Evolutionary conservation across 148 eudicot genomes (phyloP), one percentile per base, ranked within the genome.

Genomic region (Tetragonia tetragonoides): DNA sequence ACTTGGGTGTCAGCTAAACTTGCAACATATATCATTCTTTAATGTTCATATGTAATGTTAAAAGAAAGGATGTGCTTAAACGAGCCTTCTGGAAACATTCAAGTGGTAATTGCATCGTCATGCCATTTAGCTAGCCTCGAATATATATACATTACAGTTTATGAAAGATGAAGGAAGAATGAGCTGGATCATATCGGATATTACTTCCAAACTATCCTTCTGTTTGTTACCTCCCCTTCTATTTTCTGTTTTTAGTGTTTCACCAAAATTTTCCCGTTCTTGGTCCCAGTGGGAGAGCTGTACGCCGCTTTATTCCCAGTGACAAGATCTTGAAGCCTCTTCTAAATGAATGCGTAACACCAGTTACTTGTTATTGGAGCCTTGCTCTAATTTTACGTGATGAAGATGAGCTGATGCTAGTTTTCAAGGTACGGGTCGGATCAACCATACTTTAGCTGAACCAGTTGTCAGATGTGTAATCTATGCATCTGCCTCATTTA

Each of bases 281-380:
- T 78, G 28, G 57, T 81, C 38, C 76, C 57, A 95, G 99, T 86
- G 97, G 97, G 81, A 87, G 84, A 81, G 87, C 74, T 75, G 68
- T 81, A 21, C 87, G 90, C 46, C 86, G 79, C 59, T 95, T 95
- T 87, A 87, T 93, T 49, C 97, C 99, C 14, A 77, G 81, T 59
- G 90, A 85, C 88, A 87, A 90, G 84, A 95, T 95, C 72, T 76
- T 95, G 88, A 93, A 89, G 83, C 90, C 97, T 68, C 89, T 95
- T 74, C 84, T 93, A 68, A 91, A 83, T 66, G 99, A 95, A 84
- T 93, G 94, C 77, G 94, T 95, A 68, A 95, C 97, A 40, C 99
- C 97, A 38, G 88, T 92, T 77, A 95, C 99, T 51, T 95, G 99
- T 81, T 95, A 88, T 80, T 93, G 99, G 99, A 88, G 89, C 80